A percentile compares a stretch with the other conserved stretches of the same genome.
Evolutionary conservation across 23 red algal genomes (phyloP).

Genomic region (Cyanidium caldarium): DNA sequence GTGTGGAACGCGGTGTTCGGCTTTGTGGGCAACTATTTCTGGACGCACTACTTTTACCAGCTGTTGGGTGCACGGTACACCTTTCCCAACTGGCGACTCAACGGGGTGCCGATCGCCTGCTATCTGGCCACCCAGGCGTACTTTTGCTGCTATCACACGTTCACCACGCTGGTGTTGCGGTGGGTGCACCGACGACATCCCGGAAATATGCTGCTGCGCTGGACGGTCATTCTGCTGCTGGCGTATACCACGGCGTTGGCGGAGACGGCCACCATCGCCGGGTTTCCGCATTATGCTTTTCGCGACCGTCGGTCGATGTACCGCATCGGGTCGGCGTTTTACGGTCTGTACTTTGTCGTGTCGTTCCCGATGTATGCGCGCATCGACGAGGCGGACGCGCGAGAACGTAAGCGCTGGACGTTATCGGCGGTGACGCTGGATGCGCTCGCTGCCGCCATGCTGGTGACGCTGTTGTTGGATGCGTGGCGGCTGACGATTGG

Average conservation of each 20-base stretch:
- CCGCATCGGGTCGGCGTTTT: constrained; percentile 50
- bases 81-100: constrained; percentile 62
- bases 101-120: constrained; percentile 60
- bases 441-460: constrained; percentile 47
- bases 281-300: constrained; percentile 75
- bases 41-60: constrained; percentile 97
- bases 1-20: constrained; percentile 78
- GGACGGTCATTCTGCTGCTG: constrained; percentile 16
- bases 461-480: constrained; percentile 87
- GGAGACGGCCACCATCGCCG: constrained; percentile 79
- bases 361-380: constrained; percentile 76
- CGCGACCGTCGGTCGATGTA: constrained; percentile 22
- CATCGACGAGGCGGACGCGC: constrained; percentile 40
- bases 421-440: constrained; percentile 19
- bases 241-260: constrained; percentile 60
- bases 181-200: neutral
- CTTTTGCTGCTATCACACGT: constrained; percentile 75
- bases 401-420: neutral
- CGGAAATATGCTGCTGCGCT: neutral
- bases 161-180: constrained; percentile 37
- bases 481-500: constrained; percentile 72
- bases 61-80: constrained; percentile 72
- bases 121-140: constrained; percentile 76
- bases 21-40: constrained; percentile 94
- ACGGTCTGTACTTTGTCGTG: constrained; percentile 87